Percentiles rank a stretch among this genome's conserved stretches.
Evolutionary conservation across 1,284 basidiomycete species (phyloP).

Genomic region (Cutaneotrichosporon sp.): DNA sequence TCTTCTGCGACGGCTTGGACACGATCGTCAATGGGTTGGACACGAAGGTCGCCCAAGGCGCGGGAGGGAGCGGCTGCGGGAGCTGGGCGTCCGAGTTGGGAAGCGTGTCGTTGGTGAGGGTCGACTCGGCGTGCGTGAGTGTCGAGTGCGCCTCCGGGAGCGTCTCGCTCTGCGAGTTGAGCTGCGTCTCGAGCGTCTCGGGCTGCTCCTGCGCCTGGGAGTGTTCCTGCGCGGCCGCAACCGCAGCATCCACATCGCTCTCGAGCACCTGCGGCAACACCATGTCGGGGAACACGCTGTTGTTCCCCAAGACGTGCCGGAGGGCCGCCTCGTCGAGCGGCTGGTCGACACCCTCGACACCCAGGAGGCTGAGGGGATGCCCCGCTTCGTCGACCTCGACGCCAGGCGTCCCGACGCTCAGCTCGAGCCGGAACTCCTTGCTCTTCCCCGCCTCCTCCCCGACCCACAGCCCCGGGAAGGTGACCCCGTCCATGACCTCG

Average conservation of each 20-base stretch:
- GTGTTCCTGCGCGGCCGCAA: not conserved
- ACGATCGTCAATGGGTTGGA: slow-evolving; percentile 91
- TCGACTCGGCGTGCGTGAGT: not conserved
- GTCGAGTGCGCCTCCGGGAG: not conserved
- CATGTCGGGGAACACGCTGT: slow-evolving; percentile 11
- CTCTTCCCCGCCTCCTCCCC: slow-evolving; percentile 36
- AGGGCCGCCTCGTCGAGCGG: slow-evolving; percentile 17
- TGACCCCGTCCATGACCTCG: slow-evolving; percentile 34
- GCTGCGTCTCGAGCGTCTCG: slow-evolving; percentile 2
- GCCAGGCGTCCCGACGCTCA: slow-evolving; percentile 28
- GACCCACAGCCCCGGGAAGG: slow-evolving; percentile 44
- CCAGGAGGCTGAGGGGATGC: not conserved
- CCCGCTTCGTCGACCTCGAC: slow-evolving; percentile 4
- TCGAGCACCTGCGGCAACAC: slow-evolving; percentile 4
- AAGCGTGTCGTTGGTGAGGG: slow-evolving; percentile 2
- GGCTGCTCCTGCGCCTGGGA: not conserved
- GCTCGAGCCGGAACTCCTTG: slow-evolving; percentile 44
- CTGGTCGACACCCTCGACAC: not conserved
- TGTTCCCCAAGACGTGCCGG: slow-evolving; percentile 8
- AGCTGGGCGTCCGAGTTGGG: not conserved
- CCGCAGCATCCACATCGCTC: not conserved
- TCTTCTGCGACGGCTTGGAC: slow-evolving; percentile 96
- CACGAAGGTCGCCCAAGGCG: slow-evolving; percentile 83
- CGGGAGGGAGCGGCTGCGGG: not conserved
- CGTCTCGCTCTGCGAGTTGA: not conserved